phyloP scores from a whole-genome alignment of 2,329 filamentous ascomycete species.

The Fusarium buxicola region DNA sequence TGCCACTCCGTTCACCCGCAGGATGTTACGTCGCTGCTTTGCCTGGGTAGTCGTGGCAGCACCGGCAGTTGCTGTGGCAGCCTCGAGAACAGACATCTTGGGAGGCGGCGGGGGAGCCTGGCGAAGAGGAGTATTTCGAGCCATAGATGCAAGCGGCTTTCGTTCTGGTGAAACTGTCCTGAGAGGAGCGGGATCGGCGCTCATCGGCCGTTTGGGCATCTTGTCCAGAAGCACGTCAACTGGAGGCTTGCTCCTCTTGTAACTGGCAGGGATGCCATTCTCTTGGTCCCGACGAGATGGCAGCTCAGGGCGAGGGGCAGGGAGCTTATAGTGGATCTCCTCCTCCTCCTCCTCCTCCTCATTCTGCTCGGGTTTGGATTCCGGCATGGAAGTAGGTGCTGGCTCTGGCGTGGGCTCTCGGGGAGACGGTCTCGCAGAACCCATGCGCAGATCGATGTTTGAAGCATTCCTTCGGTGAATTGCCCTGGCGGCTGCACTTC shows the following conservation, averaged over 20 bases:
- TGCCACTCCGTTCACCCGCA: conserved; percentile 89
- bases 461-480: conserved; percentile 56
- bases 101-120: conserved; percentile 85
- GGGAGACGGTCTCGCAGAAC: conserved; percentile 49
- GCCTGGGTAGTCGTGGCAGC: conserved; percentile 79
- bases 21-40: conserved; percentile 81
- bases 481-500: conserved; percentile 57
- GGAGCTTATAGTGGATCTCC: conserved; percentile 61
- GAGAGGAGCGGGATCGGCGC: conserved; percentile 55
- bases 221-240: conserved; percentile 67
- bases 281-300: conserved; percentile 82
- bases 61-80: conserved; percentile 85
- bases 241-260: conserved; percentile 70
- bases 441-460: conserved; percentile 51
- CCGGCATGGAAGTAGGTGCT: conserved; percentile 15
- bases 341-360: conserved; percentile 54
- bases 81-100: conserved; percentile 96
- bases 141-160: conserved; percentile 65
- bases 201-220: conserved; percentile 63
- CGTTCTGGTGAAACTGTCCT: conserved; percentile 64
- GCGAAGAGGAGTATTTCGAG: conserved; percentile 78
- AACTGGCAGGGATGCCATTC: conserved; percentile 80
- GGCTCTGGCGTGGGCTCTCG: conserved; percentile 39
- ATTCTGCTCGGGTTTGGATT: conserved; percentile 43
- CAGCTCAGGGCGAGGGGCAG: conserved; percentile 60